Base-by-base conservation (phyloP, 768 basidiomycete genomes). In the Phanerochaete sordida region DNA sequence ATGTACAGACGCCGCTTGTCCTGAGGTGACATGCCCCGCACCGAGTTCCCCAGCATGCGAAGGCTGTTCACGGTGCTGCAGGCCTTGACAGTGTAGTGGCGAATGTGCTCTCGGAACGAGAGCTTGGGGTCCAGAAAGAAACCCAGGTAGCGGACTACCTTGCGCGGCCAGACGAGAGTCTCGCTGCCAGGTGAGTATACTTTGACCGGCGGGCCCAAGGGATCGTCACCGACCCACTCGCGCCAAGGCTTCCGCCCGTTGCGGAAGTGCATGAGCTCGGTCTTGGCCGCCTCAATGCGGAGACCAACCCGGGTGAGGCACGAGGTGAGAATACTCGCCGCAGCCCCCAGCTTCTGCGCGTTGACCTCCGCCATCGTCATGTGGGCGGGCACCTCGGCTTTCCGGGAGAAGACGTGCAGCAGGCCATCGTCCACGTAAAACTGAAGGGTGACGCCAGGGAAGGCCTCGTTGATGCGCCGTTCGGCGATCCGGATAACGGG, bases 381-480 rank as follows among this genome's bases (percentile, higher is more conserved):
- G 13, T 44, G 24, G 28, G 49, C 57, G 13, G 19, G 19, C 6
- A 11, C 7, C 12, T n/a, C 23, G 1, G 26, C 56, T 9, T 15
- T 15, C 26, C 21, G 47, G 37, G 2, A 44, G 5, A 54, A 31
- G 0, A 56, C 62, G 24, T 57, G 27, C 31, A 62, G 44, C 1
- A 56, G 30, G 4, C 65, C 65, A 35, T 66, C 61, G 35, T 66
- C 65, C 1, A 66, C 63, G 28, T 30, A 64, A 39, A 66, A 63
- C 44, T 64, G 58, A 0, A 61, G 2, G n/a, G 52, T 37, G 1
- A 30, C 27, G 16, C 24, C 19, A 9, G 21, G n/a, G 7, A 7
- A 11, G 35, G n/a, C 7, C 6, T 28, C 21, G 23, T 54, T 54
- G 7, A n/a, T 28, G 4, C 6, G 15, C 7, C 12, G 51, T 37